Base-by-base conservation (phyloP, 257 asterid species). In the Datura wrightii region DNA sequence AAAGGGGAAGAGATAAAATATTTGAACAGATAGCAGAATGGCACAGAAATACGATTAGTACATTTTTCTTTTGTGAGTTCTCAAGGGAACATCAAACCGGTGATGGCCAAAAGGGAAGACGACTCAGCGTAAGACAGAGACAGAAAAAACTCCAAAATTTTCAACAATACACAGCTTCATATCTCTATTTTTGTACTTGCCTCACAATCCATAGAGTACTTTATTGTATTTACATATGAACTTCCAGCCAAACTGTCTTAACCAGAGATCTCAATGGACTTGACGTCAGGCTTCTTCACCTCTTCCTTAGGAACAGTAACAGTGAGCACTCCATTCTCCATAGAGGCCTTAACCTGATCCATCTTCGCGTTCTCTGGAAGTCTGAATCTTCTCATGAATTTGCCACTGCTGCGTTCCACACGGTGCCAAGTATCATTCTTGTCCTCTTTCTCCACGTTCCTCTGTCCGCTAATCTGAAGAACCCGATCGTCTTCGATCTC, bases 351-450 rank as follows among this genome's bases (percentile, higher is more conserved):
- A 2, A 86, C 74, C 10, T 42, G 42, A 69, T 78, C 84, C 13
- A 83, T 46, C 48, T 86, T 83, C 0, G 88, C 86, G 8, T 86
- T 55, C 54, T 86, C 88, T 8, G 86, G 88, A 16, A 65, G 63
- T 79, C 86, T 65, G 19, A 86, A 63, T 37, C 88, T 76, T 5
- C 86, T 63, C 36, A 56, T 39, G 41, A 86, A 86, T 41, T 86
- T 83, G 0, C 86, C 84, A 8, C 48, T 37, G 86, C 86, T 86
- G 0, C 88, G 37, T 15, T 86, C 86, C 15, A 78, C 71, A 0
- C 84, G 79, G 19, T 86, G 86, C 88, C 88, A 86, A 1, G 5
- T 86, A 2, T 78, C 82, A 5, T 86, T 78, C 56, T 83, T 83
- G 2, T 86, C 88, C 37, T 83, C 86, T 50, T 78, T 78, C 80